Conservation (phyloP, 495 filamentous ascomycete genomes). For the Hypoxylon cercidicola region DNA sequence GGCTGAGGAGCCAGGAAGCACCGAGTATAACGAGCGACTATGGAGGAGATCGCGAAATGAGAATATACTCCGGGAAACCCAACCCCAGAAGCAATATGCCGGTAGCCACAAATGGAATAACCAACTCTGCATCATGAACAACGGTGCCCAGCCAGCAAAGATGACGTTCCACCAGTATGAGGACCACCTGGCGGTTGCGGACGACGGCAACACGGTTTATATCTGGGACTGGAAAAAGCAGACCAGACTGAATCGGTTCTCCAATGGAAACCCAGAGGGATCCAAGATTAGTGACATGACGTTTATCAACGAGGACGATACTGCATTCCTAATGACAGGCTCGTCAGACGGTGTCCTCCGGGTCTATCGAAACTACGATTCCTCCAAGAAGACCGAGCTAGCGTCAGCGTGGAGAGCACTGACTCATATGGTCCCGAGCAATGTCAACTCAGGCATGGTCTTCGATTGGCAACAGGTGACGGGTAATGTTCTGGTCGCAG, state of each 20-base stretch:
- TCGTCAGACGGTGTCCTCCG: constrained; percentile 94
- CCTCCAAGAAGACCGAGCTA: constrained; percentile 77
- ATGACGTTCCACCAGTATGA: constrained; percentile 99
- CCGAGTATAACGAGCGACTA: constrained; percentile 95
- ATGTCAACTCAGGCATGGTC: constrained; percentile 91
- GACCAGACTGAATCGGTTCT: constrained; percentile 81
- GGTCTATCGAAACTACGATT: constrained; percentile 91
- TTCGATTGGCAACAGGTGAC: constrained; percentile 99
- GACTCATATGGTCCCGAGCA: constrained; percentile 90
- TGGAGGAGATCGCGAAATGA: constrained; percentile 96
- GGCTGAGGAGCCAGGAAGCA: constrained; percentile 93
- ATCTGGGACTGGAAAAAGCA: constrained; percentile 93
- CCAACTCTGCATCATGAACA: constrained; percentile 80
- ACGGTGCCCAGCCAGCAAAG: constrained; percentile 84
- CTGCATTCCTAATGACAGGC: constrained; percentile 92
- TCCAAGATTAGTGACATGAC: constrained; percentile 93
- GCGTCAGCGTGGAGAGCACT: constrained; percentile 91
- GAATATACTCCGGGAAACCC: constrained; percentile 86
- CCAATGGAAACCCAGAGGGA: constrained; percentile 89
- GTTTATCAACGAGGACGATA: constrained; percentile 98
- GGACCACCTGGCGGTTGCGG: constrained; percentile 91
- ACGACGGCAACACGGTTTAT: constrained; percentile 87
- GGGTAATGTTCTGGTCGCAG: constrained; percentile 91
- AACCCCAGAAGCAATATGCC: constrained; percentile 89
- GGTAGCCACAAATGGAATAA: constrained; percentile 86